These are phyloP conservation scores for Nigrograna mackinnonii DNA, from an alignment of 2,329 filamentous ascomycete species.

Conservation along the genomic window DNA sequence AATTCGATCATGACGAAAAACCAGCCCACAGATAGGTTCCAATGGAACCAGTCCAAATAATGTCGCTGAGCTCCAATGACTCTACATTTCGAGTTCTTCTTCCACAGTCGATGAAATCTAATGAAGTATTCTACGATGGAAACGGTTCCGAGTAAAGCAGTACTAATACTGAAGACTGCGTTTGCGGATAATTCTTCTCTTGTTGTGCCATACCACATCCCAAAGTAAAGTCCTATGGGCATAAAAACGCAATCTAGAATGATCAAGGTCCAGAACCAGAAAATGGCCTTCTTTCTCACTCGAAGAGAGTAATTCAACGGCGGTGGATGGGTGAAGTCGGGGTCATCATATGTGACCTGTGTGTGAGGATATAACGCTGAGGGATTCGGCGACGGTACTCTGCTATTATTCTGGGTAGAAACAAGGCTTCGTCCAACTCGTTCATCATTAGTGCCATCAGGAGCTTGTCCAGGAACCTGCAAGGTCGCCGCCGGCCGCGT, in stretches of 20 bases:
- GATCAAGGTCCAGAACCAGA: conserved; percentile 63
- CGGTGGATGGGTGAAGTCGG: conserved; percentile 49
- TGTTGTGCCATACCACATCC: conserved; percentile 61
- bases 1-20: conserved; percentile 61
- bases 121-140: conserved; percentile 59
- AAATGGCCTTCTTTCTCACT: conserved; percentile 58
- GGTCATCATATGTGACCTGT: conserved; percentile 44
- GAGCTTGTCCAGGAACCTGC: conserved; percentile 7
- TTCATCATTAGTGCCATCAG: conserved; percentile 1
- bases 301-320: conserved; percentile 60
- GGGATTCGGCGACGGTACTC: conserved; percentile 30
- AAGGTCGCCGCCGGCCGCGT: conserved; percentile 4
- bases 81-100: conserved; percentile 56
- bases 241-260: conserved; percentile 62
- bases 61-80: conserved; percentile 52
- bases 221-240: conserved; percentile 64
- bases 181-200: conserved; percentile 50
- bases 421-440: not conserved
- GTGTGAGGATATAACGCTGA: conserved; percentile 44
- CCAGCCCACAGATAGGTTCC: conserved; percentile 60
- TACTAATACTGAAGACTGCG: conserved; percentile 58
- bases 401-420: conserved; percentile 16
- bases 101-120: conserved; percentile 53
- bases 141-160: conserved; percentile 55
- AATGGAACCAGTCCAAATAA: conserved; percentile 61